phyloP scores from a whole-genome alignment of 2,329 filamentous ascomycete genomes.

The Aureobasidium leucospermi region DNA sequence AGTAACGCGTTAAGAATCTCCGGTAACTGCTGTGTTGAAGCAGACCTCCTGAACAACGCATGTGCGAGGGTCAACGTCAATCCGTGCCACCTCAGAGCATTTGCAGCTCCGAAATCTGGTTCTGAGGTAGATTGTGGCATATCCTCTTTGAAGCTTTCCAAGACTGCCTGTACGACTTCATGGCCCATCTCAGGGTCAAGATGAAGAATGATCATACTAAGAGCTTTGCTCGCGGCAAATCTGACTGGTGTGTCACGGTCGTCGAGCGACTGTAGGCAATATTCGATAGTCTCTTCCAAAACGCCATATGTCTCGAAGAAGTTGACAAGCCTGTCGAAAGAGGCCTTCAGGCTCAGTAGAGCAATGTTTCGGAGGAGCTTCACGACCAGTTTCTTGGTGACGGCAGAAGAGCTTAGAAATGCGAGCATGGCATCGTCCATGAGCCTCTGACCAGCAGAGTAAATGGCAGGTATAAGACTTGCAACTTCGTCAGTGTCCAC shows the following conservation, averaged over 20 bases:
- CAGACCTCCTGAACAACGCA: conserved; percentile 75
- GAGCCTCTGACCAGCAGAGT: conserved; percentile 55
- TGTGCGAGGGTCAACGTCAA: conserved; percentile 82
- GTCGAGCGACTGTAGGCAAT: conserved; percentile 67
- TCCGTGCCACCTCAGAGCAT: conserved; percentile 85
- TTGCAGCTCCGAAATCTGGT: conserved; percentile 64
- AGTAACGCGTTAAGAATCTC: conserved; percentile 71
- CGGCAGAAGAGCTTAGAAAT: conserved; percentile 63
- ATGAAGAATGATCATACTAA: conserved; percentile 78
- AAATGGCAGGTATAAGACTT: conserved; percentile 57
- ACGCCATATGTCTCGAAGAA: conserved; percentile 30
- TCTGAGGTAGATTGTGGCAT: conserved; percentile 43
- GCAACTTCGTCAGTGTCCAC: conserved; percentile 68
- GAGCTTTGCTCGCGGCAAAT: conserved; percentile 82
- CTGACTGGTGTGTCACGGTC: conserved; percentile 90
- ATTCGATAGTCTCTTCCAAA: conserved; percentile 74
- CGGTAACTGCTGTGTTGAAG: conserved; percentile 61
- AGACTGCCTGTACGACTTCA: conserved; percentile 80
- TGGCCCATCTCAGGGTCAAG: conserved; percentile 72
- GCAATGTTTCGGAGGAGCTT: conserved; percentile 76
- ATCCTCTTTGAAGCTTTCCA: conserved; percentile 59
- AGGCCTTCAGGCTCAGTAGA: conserved; percentile 52
- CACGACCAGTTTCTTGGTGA: conserved; percentile 73
- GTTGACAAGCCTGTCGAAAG: conserved; percentile 21
- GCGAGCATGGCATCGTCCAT: conserved; percentile 44